phyloP scores from a whole-genome alignment of 2,329 filamentous ascomycete species.

The Xylariaceae sp. region DNA sequence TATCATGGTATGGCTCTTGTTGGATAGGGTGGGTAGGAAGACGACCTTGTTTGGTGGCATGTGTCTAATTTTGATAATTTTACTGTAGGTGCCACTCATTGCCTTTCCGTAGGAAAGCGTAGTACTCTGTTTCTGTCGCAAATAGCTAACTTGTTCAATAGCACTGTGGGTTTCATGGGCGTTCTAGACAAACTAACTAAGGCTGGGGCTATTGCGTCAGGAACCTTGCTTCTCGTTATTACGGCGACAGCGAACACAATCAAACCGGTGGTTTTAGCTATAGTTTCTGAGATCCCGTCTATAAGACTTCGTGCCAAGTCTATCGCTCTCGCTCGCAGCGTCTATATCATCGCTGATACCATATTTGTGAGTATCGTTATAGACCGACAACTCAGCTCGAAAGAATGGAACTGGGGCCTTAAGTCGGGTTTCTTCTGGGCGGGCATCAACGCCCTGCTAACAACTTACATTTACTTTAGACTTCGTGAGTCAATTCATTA shows the following conservation, averaged over 20 bases:
- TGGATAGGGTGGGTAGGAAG: slow-evolving; percentile 47
- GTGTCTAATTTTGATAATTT: slow-evolving; percentile 47
- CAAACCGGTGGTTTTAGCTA: slow-evolving; percentile 52
- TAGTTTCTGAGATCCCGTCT: slow-evolving; percentile 55
- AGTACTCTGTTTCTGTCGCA: slow-evolving; percentile 39
- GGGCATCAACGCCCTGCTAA: slow-evolving; percentile 47
- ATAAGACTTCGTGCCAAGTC: slow-evolving; percentile 53
- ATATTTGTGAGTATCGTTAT: slow-evolving; percentile 46
- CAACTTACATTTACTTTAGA: slow-evolving; percentile 51
- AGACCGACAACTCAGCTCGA: slow-evolving; percentile 46
- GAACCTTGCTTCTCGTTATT: slow-evolving; percentile 50
- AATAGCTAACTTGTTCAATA: slow-evolving; percentile 12
- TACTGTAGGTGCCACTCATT: too few relatives aligned
- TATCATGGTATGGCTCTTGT: slow-evolving; percentile 47
- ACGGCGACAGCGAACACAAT: slow-evolving; percentile 53
- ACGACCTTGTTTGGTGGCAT: slow-evolving; percentile 49
- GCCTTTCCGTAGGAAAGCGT: too few relatives aligned
- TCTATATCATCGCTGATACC: slow-evolving; percentile 52
- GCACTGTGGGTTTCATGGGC: slow-evolving; percentile 41
- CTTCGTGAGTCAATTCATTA: slow-evolving; percentile 52
- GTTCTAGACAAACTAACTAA: slow-evolving; percentile 44
- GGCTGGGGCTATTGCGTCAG: slow-evolving; percentile 49
- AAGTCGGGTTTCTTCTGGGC: slow-evolving; percentile 47
- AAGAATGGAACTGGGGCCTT: slow-evolving; percentile 46
- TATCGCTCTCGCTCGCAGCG: slow-evolving; percentile 51